Evolutionary conservation across 495 filamentous ascomycete genomes (phyloP).

Genomic region (Lindgomyces ingoldianus): DNA sequence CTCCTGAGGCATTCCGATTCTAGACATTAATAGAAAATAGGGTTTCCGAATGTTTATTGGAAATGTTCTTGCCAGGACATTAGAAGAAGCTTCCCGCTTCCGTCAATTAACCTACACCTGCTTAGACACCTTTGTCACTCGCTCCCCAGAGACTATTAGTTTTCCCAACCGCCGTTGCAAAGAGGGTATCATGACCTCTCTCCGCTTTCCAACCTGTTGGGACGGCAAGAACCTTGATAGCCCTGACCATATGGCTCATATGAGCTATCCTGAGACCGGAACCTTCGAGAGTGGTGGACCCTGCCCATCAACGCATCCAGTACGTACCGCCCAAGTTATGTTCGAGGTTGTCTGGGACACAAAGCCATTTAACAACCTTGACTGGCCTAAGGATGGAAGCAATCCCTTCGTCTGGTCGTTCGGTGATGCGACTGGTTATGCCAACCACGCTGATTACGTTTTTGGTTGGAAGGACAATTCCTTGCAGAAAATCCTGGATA

Average conservation of each 20-base stretch:
- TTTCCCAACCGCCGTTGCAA: slow-evolving; percentile 22
- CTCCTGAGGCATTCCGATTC: neutral
- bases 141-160: slow-evolving; percentile 20
- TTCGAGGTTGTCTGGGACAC: slow-evolving; percentile 35
- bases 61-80: slow-evolving; percentile 12
- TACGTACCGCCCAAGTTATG: slow-evolving; percentile 33
- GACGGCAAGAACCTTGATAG: slow-evolving; percentile 58
- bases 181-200: slow-evolving; percentile 31
- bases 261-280: slow-evolving; percentile 24
- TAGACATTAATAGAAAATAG: neutral
- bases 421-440: slow-evolving; percentile 31
- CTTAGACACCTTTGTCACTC: slow-evolving; percentile 19
- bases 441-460: slow-evolving; percentile 50
- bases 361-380: slow-evolving; percentile 22
- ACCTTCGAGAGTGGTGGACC: slow-evolving; percentile 31
- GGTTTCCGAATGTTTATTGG: slow-evolving; percentile 35
- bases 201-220: slow-evolving; percentile 46
- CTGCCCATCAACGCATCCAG: slow-evolving; percentile 30
- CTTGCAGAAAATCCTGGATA: slow-evolving; percentile 40
- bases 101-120: slow-evolving; percentile 33
- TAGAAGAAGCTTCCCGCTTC: slow-evolving; percentile 14
- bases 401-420: slow-evolving; percentile 35
- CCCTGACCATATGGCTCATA: slow-evolving; percentile 50
- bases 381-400: slow-evolving; percentile 31
- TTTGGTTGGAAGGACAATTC: slow-evolving; percentile 35